Evolutionary conservation across 2,329 filamentous ascomycete species (phyloP).

Genomic region (Penicillium sp.): DNA sequence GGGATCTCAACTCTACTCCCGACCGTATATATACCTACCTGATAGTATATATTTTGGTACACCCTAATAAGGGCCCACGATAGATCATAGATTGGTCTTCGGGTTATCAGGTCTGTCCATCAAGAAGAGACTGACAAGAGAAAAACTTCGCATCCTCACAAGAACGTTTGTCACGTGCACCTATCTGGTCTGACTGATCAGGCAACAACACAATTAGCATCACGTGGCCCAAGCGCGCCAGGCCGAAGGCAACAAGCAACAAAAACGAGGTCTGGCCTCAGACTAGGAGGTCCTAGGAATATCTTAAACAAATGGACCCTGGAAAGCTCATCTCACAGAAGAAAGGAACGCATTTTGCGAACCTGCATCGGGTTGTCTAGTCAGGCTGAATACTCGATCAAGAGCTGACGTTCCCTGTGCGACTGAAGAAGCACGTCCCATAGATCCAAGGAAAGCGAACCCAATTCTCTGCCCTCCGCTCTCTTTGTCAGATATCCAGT

Average conservation of each 20-base stretch:
- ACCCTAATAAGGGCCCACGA: no score
- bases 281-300: not conserved
- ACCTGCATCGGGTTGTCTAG: not conserved
- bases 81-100: not conserved
- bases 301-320: not conserved
- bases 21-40: not conserved
- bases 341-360: no score
- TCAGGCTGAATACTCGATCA: not conserved
- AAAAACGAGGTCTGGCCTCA: not conserved
- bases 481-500: no score
- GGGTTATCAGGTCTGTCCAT: not conserved
- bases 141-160: not conserved
- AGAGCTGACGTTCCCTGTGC: not conserved
- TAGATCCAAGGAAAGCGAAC: not conserved
- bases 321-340: not conserved
- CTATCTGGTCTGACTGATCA: not conserved
- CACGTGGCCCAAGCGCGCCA: not conserved
- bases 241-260: not conserved
- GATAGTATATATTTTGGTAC: not conserved
- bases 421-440: not conserved
- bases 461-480: not conserved
- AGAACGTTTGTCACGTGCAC: not conserved
- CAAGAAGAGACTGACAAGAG: not conserved
- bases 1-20: not conserved
- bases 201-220: not conserved